Conservation (phyloP, 371 early-diverging fungal genomes). For the Syncephalastrum racemosum region DNA sequence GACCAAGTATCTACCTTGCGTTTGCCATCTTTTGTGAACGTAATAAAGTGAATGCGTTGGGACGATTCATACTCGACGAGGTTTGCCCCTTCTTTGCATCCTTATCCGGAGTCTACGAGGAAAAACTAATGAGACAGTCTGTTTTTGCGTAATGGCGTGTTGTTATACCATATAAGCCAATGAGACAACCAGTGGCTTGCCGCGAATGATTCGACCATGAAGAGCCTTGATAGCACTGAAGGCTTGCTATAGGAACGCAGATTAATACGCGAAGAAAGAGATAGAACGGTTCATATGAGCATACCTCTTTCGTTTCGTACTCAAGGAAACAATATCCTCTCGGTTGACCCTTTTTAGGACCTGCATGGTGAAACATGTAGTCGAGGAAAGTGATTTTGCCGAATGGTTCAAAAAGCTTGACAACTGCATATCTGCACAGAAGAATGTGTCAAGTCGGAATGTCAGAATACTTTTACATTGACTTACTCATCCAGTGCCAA, state of each 20-base stretch:
- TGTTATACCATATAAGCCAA: slow-evolving; percentile 54
- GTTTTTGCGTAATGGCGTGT: slow-evolving; percentile 1
- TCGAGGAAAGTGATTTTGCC: slow-evolving; percentile 68
- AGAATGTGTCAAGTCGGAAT: background rate
- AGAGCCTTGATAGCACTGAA: slow-evolving; percentile 52
- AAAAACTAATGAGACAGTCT: background rate
- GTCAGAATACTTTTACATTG: background rate
- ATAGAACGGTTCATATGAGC: background rate
- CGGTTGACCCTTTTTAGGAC: slow-evolving; percentile 62
- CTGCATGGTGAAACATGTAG: slow-evolving; percentile 61
- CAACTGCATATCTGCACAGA: slow-evolving; percentile 50
- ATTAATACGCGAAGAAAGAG: background rate
- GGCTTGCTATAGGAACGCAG: slow-evolving; percentile 39
- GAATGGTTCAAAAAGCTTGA: slow-evolving; percentile 66
- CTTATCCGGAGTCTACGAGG: slow-evolving; percentile 22
- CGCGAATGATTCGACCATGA: slow-evolving; percentile 52
- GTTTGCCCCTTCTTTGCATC: slow-evolving; percentile 25
- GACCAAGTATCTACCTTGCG: slow-evolving; percentile 30
- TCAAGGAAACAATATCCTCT: slow-evolving; percentile 71
- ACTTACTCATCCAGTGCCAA: slow-evolving; percentile 60
- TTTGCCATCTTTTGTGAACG: slow-evolving; percentile 46
- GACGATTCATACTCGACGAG: slow-evolving; percentile 20
- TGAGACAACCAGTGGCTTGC: slow-evolving; percentile 53
- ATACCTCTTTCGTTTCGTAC: slow-evolving; percentile 52
- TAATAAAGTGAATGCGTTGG: slow-evolving; percentile 34